Base-by-base conservation (phyloP, 495 filamentous ascomycete genomes). In the Letharia lupina region DNA sequence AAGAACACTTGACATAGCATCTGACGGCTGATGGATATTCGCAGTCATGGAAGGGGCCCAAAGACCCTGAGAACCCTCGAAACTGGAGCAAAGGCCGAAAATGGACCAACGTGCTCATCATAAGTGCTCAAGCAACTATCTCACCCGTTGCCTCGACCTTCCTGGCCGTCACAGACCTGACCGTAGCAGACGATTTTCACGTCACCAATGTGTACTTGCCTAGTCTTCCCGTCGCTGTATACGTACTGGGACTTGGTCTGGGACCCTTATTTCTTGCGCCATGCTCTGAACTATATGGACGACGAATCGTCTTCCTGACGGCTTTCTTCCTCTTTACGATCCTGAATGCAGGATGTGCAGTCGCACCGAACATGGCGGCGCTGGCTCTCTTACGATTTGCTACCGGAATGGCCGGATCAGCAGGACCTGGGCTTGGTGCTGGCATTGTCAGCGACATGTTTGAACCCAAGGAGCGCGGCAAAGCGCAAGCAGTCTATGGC, bases 401-500 rank as follows among this genome's bases (percentile, higher is more conserved):
- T 1, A n/a, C 47, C 7, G 47, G 47, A 9, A 23, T 48, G 18
- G 18, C 20, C 4, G 77, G 71, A 13, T 74, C 73, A 28, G 74
- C 70, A 47, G 65, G 65, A 20, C 65, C 65, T 5, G 45, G 28
- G n/a, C 66, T 70, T 20, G 68, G 65, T 45, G 68, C 28, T 8
- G 68, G 37, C 31, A 33, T 54, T 42, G 20, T 70, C 13, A 44
- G 68, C 12, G 68, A 70, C 44, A 54, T 68, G 23, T 70, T 67
- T 42, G 20, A 11, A n/a, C 60, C 23, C 18, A 50, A 44, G 39
- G 45, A 67, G 2, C 44, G 65, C 31, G 61, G 60, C 3, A 67
- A 58, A 42, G 84, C 87, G 10, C 78, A 86, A 41, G 76, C 75
- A 40, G 73, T 86, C 6, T 84, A 84, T 72, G 76, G 70, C 39